Evolutionary conservation across 371 early-diverging fungal genomes (phyloP), one percentile per base, ranked within the genome.

Genomic region (Mortierella sp.): DNA sequence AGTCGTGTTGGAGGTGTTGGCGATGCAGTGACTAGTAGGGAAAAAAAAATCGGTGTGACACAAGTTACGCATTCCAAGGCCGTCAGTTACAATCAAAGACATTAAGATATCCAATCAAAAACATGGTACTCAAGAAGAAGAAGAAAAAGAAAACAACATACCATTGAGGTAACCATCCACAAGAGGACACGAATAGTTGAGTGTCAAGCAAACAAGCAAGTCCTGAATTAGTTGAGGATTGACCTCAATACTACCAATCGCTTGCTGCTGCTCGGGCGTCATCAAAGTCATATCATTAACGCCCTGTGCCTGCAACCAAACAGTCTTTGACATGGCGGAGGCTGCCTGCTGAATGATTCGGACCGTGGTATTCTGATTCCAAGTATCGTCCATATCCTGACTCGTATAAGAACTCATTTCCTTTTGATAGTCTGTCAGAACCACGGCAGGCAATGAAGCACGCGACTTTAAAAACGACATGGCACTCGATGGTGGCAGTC

Each of bases 401-500:
- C 83, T 91, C 25, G 89, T 91, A 62, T 48, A 26, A 12, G 71
- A 57, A 48, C 61, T 60, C 64, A 73, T 81, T 43, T 77, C 51
- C 60, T 63, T 72, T 61, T 75, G 71, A 72, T 87, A 93, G 61
- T 89, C 93, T 0, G 90, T 86, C 47, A 94, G 56, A 0, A 93
- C 91, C 6, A 89, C 87, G 0, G 93, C 87, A 7, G 90, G 85
- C 23, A 94, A 88, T 18, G 74, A 76, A 46, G 84, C 82, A 18
- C 83, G 87, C 57, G 90, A 83, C 50, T 83, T 71, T 64, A 93
- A 72, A 68, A 94, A 95, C 19, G 92, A 84, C 93, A 91, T 91
- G 2, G 90, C 85, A 57, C 91, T 90, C 18, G 92, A 90, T 6
- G 95, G 95, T 4, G 95, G 95, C 16, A 95, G 65, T 56, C 87